Percentiles rank a stretch among this genome's conserved stretches.
These are phyloP conservation scores for Calocybe cyanea DNA, from an alignment of 768 basidiomycete species.

Conservation along the genomic window DNA sequence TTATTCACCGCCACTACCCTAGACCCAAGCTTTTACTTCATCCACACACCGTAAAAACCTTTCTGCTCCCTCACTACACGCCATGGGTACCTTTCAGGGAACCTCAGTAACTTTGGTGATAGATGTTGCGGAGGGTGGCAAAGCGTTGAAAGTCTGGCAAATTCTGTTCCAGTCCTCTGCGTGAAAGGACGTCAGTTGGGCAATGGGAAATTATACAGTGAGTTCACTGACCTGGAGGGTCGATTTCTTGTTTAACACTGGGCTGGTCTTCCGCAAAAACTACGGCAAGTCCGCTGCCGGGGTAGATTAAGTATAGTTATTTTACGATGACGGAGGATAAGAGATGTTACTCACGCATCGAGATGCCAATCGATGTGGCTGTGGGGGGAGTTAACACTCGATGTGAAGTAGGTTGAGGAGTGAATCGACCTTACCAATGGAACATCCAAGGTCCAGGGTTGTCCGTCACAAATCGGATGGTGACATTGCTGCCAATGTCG, in stretches of 20 bases:
- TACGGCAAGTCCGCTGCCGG: constrained; percentile 9
- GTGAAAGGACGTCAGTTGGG: background rate
- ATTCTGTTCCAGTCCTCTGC: constrained; percentile 6
- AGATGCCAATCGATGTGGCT: constrained; percentile 38
- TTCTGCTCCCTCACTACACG: constrained; percentile 29
- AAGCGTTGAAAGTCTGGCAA: constrained; percentile 5
- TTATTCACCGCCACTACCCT: constrained; percentile 27
- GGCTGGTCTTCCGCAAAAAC: constrained; percentile 9
- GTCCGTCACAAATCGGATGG: constrained; percentile 59
- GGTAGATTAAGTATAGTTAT: background rate
- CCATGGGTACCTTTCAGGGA: constrained; percentile 22
- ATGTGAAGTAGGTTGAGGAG: background rate
- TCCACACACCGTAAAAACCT: constrained; percentile 35
- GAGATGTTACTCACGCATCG: constrained; percentile 19
- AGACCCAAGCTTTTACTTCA: constrained; percentile 31
- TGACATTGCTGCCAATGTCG: constrained; percentile 38
- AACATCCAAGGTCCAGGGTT: constrained; percentile 64
- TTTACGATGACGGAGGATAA: background rate
- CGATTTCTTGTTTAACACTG: background rate
- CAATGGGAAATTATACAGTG: background rate
- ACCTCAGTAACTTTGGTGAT: constrained; percentile 1
- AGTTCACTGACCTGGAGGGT: constrained; percentile 5
- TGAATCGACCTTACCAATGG: constrained; percentile 28
- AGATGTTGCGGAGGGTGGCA: constrained; percentile 5
- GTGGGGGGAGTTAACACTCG: background rate